Percentiles rank a stretch among this genome's conserved stretches.
phyloP scores from a whole-genome alignment of 2,329 filamentous ascomycete species.

The Metarhizium robertsii region DNA sequence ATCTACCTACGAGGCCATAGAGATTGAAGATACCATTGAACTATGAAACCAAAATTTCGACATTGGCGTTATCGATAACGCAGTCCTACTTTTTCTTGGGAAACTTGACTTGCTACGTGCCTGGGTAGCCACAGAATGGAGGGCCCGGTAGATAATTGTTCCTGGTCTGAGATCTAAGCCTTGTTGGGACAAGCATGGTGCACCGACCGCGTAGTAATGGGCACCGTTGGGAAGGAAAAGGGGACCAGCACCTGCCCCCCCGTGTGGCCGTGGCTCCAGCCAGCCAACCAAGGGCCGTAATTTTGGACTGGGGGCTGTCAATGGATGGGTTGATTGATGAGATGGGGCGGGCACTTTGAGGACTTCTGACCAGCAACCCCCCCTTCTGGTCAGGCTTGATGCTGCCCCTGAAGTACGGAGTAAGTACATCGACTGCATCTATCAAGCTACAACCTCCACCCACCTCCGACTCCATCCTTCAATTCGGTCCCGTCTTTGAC shows the following conservation, averaged over 20 bases:
- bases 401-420: slow-evolving; percentile 22
- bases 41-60: slow-evolving; percentile 21
- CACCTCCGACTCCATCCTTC: slow-evolving; percentile 7
- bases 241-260: slow-evolving; percentile 9
- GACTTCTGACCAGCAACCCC: slow-evolving; percentile 11
- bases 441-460: slow-evolving; percentile 7
- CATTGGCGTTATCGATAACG: slow-evolving; percentile 14
- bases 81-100: slow-evolving; percentile 11
- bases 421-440: slow-evolving; percentile 12
- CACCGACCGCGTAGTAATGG: slow-evolving; percentile 12
- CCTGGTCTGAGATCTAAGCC: slow-evolving; percentile 15
- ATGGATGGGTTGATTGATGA: neutral
- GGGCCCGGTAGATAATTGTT: slow-evolving; percentile 25
- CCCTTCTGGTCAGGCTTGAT: slow-evolving; percentile 9
- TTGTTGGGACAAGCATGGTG: slow-evolving; percentile 10
- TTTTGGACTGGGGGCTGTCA: slow-evolving; percentile 8
- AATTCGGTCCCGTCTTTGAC: slow-evolving; percentile 4
- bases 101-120: no score
- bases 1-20: slow-evolving; percentile 18
- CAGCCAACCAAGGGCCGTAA: slow-evolving; percentile 18
- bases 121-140: neutral
- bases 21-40: slow-evolving; percentile 9
- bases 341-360: neutral
- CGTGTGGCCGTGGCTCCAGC: slow-evolving; percentile 2
- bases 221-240: slow-evolving; percentile 9